Base-by-base conservation (phyloP, 2,329 filamentous ascomycete species). In the Trichoderma atrobrunneum region DNA sequence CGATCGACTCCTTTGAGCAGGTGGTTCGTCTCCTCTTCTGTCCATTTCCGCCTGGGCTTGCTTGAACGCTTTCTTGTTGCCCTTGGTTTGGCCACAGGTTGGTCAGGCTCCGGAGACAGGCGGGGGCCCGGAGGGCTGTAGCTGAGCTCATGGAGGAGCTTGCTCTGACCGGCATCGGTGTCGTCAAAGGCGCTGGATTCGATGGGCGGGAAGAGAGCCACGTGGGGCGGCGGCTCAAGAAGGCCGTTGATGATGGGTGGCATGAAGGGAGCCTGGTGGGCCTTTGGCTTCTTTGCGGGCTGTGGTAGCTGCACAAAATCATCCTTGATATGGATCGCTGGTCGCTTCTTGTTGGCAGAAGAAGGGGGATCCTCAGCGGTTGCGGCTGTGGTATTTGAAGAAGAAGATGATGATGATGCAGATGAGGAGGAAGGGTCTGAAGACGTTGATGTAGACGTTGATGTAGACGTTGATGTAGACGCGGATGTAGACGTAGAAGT, bases 211-310 rank as follows among this genome's bases (percentile, higher is more conserved):
- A 91, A 90, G n/a, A 90, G 81, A 56, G 87, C 86, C 63, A 87
- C 86, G 71, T 89, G 84, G 4, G 87, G 88, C 3, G 89, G 89
- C 2, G 89, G 89, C 75, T 90, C 87, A 75, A 88, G 86, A 6
- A 91, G 82, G 64, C 89, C 89, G 73, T 89, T 90, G 78, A 91
- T 91, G 73, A 91, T 91, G 68, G 89, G 89, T 10, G 89, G 89
- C 77, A 89, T 87, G 64, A 86, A 82, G 11, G 80, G 85, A 6
- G 85, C 82, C 76, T 88, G 86, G 73, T 87, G 85, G 3, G 89
- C 86, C 78, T 89, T 90, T 75, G 89, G 88, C 77, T 90, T 91
- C 82, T 90, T 90, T 62, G 88, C 83, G 3, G 89, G 89, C 76
- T 91, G 88, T 1, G 89, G 89, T 18, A 91, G 82, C 77, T 91